These are phyloP conservation scores for Lepiota venenata DNA, from an alignment of 768 basidiomycete genomes.

Conservation along the genomic window DNA sequence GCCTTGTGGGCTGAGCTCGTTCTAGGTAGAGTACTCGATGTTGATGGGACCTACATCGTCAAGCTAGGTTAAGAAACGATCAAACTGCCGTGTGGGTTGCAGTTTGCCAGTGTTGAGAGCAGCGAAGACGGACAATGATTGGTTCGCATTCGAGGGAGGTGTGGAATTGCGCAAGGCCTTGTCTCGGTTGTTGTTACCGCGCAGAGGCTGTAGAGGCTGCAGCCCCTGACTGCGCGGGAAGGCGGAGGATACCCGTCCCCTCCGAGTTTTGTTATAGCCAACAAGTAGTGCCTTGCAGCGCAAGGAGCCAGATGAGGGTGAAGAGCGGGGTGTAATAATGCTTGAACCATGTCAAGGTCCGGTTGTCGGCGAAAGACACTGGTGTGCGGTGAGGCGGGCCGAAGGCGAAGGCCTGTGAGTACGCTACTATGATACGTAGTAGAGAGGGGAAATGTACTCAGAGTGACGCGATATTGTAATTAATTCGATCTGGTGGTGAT, in stretches of 20 bases:
- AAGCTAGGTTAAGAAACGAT: conserved; percentile 50
- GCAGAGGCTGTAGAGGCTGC: not conserved
- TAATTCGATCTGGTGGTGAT: conserved; percentile 51
- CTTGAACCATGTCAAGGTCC: conserved; percentile 85
- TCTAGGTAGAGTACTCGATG: conserved; percentile 34
- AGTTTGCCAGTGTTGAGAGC: conserved; percentile 74
- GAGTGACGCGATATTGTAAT: conserved; percentile 63
- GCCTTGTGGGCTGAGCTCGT: conserved; percentile 54
- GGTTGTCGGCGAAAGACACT: conserved; percentile 83
- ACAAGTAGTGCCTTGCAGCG: conserved; percentile 92
- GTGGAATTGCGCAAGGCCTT: conserved; percentile 17
- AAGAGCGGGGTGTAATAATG: conserved; percentile 87
- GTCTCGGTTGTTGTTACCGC: not conserved
- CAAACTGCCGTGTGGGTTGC: conserved; percentile 59
- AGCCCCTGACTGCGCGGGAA: conserved; percentile 3
- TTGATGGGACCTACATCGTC: conserved; percentile 46
- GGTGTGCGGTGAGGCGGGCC: conserved; percentile 84
- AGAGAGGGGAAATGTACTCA: conserved; percentile 49
- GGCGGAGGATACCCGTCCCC: not conserved
- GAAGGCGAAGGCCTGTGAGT: conserved; percentile 24
- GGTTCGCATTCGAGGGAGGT: conserved; percentile 60
- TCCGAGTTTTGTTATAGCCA: conserved; percentile 42
- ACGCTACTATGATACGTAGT: not conserved
- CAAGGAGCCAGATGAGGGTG: conserved; percentile 87
- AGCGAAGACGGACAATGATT: conserved; percentile 55